phyloP scores from a whole-genome alignment of 2,329 filamentous ascomycete species.

The Penicillium sclerotiorum region DNA sequence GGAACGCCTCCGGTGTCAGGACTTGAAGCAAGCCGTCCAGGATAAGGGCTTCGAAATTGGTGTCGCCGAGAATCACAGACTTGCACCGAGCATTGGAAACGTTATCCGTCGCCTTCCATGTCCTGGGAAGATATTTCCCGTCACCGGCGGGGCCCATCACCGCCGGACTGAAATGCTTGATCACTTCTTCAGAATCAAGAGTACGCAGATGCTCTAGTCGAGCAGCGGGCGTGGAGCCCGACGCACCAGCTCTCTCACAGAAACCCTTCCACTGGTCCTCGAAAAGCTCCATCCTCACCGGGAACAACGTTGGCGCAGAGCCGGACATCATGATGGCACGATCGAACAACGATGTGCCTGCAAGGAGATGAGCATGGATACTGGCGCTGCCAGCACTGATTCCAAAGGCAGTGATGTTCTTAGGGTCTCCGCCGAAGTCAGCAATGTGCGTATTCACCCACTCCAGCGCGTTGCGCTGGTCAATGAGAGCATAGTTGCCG shows the following conservation, averaged over 20 bases:
- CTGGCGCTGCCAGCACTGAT: conserved; percentile 10
- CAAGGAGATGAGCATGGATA: conserved; percentile 10
- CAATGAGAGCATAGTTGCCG: conserved; percentile 8
- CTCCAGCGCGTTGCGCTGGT: conserved; percentile 12
- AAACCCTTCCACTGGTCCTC: conserved; percentile 4
- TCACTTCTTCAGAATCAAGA: conserved; percentile 5
- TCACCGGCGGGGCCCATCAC: conserved; percentile 11
- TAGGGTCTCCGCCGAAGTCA: conserved; percentile 8
- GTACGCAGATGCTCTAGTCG: conserved; percentile 1
- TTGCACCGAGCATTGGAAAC: conserved; percentile 9
- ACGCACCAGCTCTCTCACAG: conserved; percentile 3
- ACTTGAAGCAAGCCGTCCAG: conserved; percentile 7
- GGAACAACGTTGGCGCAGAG: conserved; percentile 3
- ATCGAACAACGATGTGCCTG: conserved; percentile 6
- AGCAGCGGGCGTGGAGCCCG: background rate
- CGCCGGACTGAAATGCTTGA: background rate
- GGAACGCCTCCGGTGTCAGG: conserved; percentile 3
- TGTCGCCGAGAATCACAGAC: conserved; percentile 10
- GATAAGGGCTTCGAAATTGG: conserved; percentile 10
- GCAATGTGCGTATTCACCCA: conserved; percentile 10
- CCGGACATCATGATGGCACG: conserved; percentile 14
- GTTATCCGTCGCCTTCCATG: conserved; percentile 6
- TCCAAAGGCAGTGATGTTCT: conserved; percentile 9
- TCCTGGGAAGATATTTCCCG: background rate
- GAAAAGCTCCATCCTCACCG: background rate